Conservation (phyloP, 495 filamentous ascomycete species). For the Tuber melanosporum region DNA sequence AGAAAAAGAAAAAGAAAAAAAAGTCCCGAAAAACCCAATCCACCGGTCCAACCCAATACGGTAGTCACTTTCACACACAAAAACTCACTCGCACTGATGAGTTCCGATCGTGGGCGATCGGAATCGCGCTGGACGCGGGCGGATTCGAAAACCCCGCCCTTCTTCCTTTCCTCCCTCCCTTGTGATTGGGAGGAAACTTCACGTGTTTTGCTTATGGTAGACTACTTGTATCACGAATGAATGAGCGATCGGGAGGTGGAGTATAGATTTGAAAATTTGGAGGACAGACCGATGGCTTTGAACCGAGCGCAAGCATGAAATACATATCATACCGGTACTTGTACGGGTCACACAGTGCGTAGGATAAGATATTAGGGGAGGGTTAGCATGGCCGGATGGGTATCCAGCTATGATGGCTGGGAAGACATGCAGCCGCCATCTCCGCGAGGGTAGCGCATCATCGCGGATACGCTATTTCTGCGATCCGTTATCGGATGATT, state of each 20-base stretch:
- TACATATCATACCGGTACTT: background rate
- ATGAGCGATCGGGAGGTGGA: background rate
- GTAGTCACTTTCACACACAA: background rate
- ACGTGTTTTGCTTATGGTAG: background rate
- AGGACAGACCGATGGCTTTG: background rate
- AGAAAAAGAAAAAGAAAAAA: background rate
- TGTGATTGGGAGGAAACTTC: background rate
- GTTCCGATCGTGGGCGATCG: background rate
- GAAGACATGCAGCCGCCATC: background rate
- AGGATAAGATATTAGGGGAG: background rate
- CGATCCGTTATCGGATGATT: background rate
- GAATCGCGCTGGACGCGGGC: background rate
- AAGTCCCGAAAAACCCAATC: background rate
- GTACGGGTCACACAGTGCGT: background rate
- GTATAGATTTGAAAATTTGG: background rate
- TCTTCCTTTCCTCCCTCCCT: no score
- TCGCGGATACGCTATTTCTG: background rate
- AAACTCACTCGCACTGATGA: background rate
- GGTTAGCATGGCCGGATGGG: background rate
- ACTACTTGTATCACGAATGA: background rate
- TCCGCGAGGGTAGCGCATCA: background rate
- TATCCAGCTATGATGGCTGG: background rate
- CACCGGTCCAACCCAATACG: background rate
- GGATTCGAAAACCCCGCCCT: background rate
- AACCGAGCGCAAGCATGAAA: background rate